Evolutionary conservation across 306 rosid species (phyloP), one percentile per base, ranked within the genome.

Genomic region (Cucumis cinereus): DNA sequence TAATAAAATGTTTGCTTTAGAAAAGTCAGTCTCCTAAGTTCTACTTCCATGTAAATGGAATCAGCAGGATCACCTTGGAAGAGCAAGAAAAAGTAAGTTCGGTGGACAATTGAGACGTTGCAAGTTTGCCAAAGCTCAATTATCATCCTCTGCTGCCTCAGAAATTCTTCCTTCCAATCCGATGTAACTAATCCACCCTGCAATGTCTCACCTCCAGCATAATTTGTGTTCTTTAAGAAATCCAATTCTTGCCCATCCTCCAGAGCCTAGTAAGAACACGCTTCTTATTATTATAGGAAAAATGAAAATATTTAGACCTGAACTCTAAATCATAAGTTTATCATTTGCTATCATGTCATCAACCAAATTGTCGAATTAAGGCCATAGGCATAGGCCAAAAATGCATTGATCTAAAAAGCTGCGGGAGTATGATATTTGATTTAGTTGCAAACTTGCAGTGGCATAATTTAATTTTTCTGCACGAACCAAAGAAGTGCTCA

Each of bases 41-140:
- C 98, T 24, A 95, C 99, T 85, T 90, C 99, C 89, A 92, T 76
- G 89, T 95, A 95, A 83, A 90, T 95, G 83, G 96, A 92, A 80
- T 95, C 99, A 8, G 89, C 22, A 58, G 85, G 90, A 81, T 95
- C 99, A 80, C 98, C 98, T 85, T 81, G 89, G 87, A 95, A 92
- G 77, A 95, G 91, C 88, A 95, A 90, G 87, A 89, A 89, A 86
- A 95, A 95, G 86, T 95, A 95, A 77, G 99, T 92, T 86, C 99
- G 80, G 86, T 95, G 99, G 81, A 92, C 90, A 77, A 95, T 77
- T 20, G 99, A 93, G 13, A 92, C 94, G 38, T 63, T 77, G 90
- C 99, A 95, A 75, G 96, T 78, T 72, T 92, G 85, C 99, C 99
- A 95, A 79, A 95, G 88, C 77, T 89, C 98, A 75, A 92, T 33